These are phyloP conservation scores for Boeremia exigua DNA, from an alignment of 2,329 filamentous ascomycete genomes.

Conservation along the genomic window DNA sequence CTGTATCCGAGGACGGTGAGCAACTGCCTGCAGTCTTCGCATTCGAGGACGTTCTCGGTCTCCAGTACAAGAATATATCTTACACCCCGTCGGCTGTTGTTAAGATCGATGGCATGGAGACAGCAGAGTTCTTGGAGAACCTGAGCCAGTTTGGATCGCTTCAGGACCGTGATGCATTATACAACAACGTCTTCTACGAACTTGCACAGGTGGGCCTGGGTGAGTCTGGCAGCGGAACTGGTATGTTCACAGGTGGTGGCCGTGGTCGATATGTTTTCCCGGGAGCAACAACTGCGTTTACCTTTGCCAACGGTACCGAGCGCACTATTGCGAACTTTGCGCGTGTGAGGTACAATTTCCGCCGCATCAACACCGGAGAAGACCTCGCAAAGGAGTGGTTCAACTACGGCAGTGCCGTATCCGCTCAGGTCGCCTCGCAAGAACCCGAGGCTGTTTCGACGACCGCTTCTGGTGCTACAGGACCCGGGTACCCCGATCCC, in stretches of 20 bases:
- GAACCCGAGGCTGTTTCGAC: conserved; percentile 13
- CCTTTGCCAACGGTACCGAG: conserved; percentile 53
- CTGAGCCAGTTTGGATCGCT: conserved; percentile 55
- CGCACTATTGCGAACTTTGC: conserved; percentile 53
- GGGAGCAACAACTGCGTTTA: conserved; percentile 51
- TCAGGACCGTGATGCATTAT: conserved; percentile 66
- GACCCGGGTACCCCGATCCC: conserved; percentile 54
- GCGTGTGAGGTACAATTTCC: conserved; percentile 47
- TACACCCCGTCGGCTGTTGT: conserved; percentile 59
- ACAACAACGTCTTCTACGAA: conserved; percentile 58
- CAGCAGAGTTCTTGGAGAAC: conserved; percentile 56
- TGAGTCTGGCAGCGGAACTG: conserved; percentile 48
- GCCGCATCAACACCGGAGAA: conserved; percentile 48
- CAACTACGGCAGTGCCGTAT: conserved; percentile 28
- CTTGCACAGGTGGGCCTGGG: conserved; percentile 53
- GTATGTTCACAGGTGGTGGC: conserved; percentile 54
- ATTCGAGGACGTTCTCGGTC: conserved; percentile 54
- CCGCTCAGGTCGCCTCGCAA: not conserved
- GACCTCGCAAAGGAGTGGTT: conserved; percentile 51
- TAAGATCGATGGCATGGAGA: conserved; percentile 63
- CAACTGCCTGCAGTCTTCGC: conserved; percentile 65
- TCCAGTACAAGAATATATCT: conserved; percentile 52
- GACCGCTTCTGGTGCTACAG: conserved; percentile 14
- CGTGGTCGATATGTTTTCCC: conserved; percentile 53
- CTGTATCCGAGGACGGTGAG: conserved; percentile 66